These are phyloP conservation scores for Kalmusia sp. DNA, from an alignment of 2,329 filamentous ascomycete genomes.

Conservation along the genomic window DNA sequence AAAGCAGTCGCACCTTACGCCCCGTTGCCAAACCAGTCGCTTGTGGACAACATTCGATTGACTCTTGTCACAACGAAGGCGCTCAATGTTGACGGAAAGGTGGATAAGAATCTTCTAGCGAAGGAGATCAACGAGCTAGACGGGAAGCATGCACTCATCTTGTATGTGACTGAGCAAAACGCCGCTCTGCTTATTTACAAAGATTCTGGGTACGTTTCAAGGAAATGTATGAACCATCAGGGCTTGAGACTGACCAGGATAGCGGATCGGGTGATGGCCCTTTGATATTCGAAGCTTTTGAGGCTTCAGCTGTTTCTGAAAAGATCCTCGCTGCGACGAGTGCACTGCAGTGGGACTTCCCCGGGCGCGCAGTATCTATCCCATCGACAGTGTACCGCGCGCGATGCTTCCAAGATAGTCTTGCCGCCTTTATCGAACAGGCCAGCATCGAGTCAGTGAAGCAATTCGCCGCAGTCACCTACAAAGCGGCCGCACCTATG, in stretches of 20 bases:
- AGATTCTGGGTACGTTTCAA: constrained; percentile 35
- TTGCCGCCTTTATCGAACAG: constrained; percentile 64
- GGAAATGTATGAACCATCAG: background rate
- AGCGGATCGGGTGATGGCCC: background rate
- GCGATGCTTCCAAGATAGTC: constrained; percentile 54
- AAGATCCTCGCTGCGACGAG: constrained; percentile 59
- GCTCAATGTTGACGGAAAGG: constrained; percentile 30
- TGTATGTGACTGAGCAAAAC: constrained; percentile 59
- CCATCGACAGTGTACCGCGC: constrained; percentile 46
- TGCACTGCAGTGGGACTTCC: constrained; percentile 67
- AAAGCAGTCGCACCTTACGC: constrained; percentile 21
- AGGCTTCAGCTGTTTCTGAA: constrained; percentile 62
- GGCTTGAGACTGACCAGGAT: background rate
- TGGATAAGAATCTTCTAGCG: constrained; percentile 29
- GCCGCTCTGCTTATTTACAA: constrained; percentile 54
- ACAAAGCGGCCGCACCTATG: constrained; percentile 59
- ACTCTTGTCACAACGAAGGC: constrained; percentile 23
- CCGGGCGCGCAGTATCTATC: constrained; percentile 60
- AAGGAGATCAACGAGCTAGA: constrained; percentile 25
- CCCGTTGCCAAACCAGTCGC: constrained; percentile 10
- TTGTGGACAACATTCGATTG: constrained; percentile 22
- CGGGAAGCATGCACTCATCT: constrained; percentile 43
- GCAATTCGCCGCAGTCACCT: constrained; percentile 58
- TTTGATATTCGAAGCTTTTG: constrained; percentile 66
- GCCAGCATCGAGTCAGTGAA: constrained; percentile 62